Conservation (phyloP, 495 filamentous ascomycete species). For the Hyaloscypha hepaticicola region DNA sequence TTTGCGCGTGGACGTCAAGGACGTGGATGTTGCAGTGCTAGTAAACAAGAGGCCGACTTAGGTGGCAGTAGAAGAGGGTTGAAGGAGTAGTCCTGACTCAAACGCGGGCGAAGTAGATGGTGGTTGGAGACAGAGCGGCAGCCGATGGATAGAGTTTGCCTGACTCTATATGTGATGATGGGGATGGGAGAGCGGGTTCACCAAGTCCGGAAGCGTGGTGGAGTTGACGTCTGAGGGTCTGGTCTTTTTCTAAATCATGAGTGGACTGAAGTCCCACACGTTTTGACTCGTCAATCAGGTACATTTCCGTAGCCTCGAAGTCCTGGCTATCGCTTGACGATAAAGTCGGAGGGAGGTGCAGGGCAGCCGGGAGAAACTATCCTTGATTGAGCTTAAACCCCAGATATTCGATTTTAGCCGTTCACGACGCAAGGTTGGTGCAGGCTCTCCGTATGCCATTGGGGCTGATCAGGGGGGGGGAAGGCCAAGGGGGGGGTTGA, state of each 20-base stretch:
- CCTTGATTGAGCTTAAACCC: conserved; percentile 15
- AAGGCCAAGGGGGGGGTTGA: background rate
- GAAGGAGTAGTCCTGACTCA: background rate
- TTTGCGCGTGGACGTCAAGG: background rate
- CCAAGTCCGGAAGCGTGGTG: conserved; percentile 4
- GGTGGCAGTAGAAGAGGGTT: background rate
- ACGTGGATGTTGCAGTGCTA: background rate
- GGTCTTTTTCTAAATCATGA: conserved; percentile 13
- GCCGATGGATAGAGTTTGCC: background rate
- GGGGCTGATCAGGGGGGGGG: conserved; percentile 5
- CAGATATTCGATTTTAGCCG: conserved; percentile 24
- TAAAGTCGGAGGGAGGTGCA: conserved; percentile 2
- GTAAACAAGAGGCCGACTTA: background rate
- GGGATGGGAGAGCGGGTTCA: background rate
- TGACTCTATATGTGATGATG: background rate
- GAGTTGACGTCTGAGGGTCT: conserved; percentile 8
- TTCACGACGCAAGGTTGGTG: conserved; percentile 22
- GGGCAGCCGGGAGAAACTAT: conserved; percentile 6
- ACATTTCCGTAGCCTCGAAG: conserved; percentile 8
- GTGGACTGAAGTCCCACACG: conserved; percentile 11
- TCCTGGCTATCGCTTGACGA: conserved; percentile 16
- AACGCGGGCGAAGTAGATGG: background rate
- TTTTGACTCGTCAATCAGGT: conserved; percentile 27
- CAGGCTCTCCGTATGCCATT: conserved; percentile 19
- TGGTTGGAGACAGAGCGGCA: background rate